These are phyloP conservation scores for Solanum gracilifrons DNA, from an alignment of 257 asterid species.

Conservation along the genomic window DNA sequence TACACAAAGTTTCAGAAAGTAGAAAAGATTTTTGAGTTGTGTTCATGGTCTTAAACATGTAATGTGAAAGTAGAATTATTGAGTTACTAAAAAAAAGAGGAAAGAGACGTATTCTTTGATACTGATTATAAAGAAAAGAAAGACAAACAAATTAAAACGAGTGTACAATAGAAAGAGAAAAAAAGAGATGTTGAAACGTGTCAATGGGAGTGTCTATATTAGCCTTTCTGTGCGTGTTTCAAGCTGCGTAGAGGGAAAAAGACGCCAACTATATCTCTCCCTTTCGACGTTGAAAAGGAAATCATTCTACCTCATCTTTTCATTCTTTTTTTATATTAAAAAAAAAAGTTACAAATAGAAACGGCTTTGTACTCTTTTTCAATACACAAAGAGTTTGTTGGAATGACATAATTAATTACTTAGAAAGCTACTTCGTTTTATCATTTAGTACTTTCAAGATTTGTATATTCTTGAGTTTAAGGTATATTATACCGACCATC, in stretches of 20 bases:
- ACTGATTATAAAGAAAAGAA: not conserved
- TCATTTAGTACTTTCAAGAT: not conserved
- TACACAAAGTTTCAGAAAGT: not conserved
- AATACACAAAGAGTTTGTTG: constrained; percentile 8
- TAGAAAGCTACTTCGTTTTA: not conserved
- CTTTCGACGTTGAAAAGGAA: constrained; percentile 28
- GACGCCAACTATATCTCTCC: constrained; percentile 29
- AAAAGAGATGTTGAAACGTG: constrained; percentile 18
- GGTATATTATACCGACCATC: not conserved
- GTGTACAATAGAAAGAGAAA: rapidly evolving
- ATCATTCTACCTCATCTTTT: constrained; percentile 16
- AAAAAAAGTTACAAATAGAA: constrained; percentile 5
- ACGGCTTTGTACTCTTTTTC: constrained; percentile 10
- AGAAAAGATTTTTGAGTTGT: not conserved
- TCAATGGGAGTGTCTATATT: constrained; percentile 11
- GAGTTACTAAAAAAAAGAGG: not conserved
- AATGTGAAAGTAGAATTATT: not conserved
- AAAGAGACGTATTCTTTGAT: not conserved
- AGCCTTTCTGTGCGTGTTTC: constrained; percentile 32
- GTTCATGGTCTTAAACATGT: not conserved
- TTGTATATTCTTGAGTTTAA: not conserved
- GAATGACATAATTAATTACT: constrained; percentile 4
- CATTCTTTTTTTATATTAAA: not conserved
- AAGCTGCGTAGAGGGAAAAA: constrained; percentile 48
- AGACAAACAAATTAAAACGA: not conserved